Conservation (phyloP, 2,329 filamentous ascomycete genomes). For the Colletotrichum sidae region DNA sequence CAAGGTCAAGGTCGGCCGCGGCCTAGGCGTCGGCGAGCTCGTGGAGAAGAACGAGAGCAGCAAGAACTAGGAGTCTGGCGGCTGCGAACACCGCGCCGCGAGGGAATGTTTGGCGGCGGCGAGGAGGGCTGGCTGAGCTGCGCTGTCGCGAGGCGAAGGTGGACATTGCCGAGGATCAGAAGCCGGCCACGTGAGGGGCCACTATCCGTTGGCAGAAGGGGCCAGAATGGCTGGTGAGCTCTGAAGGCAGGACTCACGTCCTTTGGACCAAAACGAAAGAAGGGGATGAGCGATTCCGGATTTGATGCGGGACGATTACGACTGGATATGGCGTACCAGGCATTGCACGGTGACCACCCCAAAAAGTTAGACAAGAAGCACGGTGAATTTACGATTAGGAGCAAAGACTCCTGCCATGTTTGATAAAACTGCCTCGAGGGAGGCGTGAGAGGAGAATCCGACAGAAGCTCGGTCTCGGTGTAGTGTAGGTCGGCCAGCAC, state of each 20-base stretch:
- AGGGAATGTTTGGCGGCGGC: not conserved
- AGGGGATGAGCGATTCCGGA: not conserved
- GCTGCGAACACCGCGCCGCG: not conserved
- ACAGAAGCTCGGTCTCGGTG: too few species aligned
- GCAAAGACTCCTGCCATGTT: conserved; percentile 6
- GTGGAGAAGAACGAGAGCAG: conserved; percentile 77
- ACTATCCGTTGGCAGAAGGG: too few species aligned
- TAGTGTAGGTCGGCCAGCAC: too few species aligned
- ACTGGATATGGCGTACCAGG: conserved; percentile 25
- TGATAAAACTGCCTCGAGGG: too few species aligned
- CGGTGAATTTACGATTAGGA: conserved; percentile 1
- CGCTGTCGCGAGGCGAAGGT: too few species aligned
- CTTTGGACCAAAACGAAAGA: not conserved
- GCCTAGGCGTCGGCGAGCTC: conserved; percentile 81
- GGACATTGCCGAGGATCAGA: too few species aligned
- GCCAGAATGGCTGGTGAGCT: too few species aligned
- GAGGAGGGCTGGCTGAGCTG: too few species aligned
- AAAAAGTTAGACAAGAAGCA: conserved; percentile 23
- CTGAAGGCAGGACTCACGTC: too few species aligned
- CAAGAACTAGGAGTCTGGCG: conserved; percentile 51
- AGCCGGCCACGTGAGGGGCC: too few species aligned
- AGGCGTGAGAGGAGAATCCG: too few species aligned
- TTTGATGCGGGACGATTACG: conserved; percentile 21
- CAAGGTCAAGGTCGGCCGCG: conserved; percentile 87
- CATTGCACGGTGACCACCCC: conserved; percentile 9